Conservation (phyloP, 2,329 filamentous ascomycete species). For the Cercospora sesami region DNA sequence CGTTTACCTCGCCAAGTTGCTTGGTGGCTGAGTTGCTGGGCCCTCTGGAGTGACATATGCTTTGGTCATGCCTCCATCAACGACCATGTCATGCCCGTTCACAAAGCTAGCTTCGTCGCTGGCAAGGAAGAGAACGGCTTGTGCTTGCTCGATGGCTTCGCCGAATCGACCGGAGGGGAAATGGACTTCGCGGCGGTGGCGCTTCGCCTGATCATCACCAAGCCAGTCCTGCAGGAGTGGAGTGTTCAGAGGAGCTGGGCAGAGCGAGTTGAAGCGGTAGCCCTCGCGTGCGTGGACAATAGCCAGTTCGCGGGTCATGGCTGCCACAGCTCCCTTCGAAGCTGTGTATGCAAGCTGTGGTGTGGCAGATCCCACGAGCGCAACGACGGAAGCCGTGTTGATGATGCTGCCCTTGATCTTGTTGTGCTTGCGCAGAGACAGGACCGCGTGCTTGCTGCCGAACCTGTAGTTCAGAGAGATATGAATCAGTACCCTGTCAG, state of each 20-base stretch:
- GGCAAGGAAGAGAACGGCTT: conserved; percentile 83
- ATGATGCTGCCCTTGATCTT: conserved; percentile 82
- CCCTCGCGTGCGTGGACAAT: conserved; percentile 90
- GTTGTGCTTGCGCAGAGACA: conserved; percentile 73
- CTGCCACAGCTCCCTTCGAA: conserved; percentile 88
- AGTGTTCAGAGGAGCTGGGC: conserved; percentile 89
- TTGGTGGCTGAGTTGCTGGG: conserved; percentile 54
- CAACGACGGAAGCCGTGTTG: conserved; percentile 89
- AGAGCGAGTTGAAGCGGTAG: conserved; percentile 86
- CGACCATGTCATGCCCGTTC: conserved; percentile 87
- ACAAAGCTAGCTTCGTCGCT: conserved; percentile 88
- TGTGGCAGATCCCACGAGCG: conserved; percentile 80
- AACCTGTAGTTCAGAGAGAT: conserved; percentile 45
- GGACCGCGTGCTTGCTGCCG: conserved; percentile 86
- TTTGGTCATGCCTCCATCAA: conserved; percentile 94
- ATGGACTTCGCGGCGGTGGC: conserved; percentile 79
- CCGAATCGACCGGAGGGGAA: conserved; percentile 87
- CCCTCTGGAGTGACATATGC: conserved; percentile 72
- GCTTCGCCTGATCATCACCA: conserved; percentile 80
- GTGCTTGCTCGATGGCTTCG: conserved; percentile 90
- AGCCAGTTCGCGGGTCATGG: conserved; percentile 84
- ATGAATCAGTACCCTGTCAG: background rate
- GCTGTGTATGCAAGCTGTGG: conserved; percentile 92
- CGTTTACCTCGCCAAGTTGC: conserved; percentile 36
- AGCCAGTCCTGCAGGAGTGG: conserved; percentile 91